These are phyloP conservation scores for Fusarium lyarnte DNA, from an alignment of 2,329 filamentous ascomycete genomes.

Conservation along the genomic window DNA sequence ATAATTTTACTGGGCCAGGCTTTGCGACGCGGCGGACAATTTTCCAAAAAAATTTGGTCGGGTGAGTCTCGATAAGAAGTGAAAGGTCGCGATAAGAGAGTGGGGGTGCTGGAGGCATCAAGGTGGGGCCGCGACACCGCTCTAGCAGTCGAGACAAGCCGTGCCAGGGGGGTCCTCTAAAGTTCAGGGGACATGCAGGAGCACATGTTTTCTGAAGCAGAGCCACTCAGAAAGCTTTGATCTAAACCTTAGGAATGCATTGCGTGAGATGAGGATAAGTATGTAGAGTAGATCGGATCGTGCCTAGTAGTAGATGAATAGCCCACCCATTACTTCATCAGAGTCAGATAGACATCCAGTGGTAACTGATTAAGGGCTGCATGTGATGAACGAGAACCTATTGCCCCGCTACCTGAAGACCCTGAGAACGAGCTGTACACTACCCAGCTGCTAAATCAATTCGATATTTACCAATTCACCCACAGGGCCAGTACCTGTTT, in stretches of 20 bases:
- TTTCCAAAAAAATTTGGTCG: constrained; percentile 44
- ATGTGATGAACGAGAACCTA: constrained; percentile 11
- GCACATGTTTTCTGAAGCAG: constrained; percentile 2
- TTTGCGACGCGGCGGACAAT: constrained; percentile 38
- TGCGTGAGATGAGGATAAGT: background rate
- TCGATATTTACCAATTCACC: background rate
- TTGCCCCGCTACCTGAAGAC: constrained; percentile 24
- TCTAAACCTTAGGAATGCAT: constrained; percentile 3
- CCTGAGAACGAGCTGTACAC: constrained; percentile 21
- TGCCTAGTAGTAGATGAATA: background rate
- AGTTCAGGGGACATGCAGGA: background rate
- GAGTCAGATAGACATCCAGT: background rate
- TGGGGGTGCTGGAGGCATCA: background rate
- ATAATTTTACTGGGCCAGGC: constrained; percentile 16
- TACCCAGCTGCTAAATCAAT: constrained; percentile 15
- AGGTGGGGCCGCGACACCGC: constrained; percentile 39
- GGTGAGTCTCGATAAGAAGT: constrained; percentile 45
- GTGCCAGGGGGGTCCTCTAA: background rate
- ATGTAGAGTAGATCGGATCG: background rate
- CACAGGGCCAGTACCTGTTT: background rate
- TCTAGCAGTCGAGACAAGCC: constrained; percentile 21
- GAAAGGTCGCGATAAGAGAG: constrained; percentile 41
- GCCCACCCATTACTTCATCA: background rate
- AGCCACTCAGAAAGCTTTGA: constrained; percentile 1
- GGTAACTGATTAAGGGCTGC: background rate